These are phyloP conservation scores for Echium plantagineum DNA, from an alignment of 257 asterid genomes.

Conservation along the genomic window DNA sequence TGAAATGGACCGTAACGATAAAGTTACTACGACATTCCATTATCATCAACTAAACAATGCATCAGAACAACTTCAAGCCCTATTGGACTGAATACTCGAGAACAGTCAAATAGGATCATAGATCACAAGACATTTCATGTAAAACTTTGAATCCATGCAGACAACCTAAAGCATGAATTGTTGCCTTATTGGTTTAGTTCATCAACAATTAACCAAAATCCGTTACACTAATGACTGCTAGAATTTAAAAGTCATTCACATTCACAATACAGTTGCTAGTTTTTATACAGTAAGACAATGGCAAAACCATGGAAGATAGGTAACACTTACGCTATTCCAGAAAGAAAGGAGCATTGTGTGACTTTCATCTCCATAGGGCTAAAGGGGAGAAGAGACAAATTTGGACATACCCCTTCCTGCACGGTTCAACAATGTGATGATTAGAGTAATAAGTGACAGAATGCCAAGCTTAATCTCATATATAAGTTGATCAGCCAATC, in stretches of 20 bases:
- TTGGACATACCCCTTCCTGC: constrained; percentile 62
- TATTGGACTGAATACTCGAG: background rate
- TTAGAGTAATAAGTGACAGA: background rate
- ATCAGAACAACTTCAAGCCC: background rate
- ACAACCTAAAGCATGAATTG: background rate
- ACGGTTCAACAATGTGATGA: constrained; percentile 1
- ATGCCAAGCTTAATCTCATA: background rate
- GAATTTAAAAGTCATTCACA: background rate
- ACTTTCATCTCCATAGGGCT: constrained; percentile 70
- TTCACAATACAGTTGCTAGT: background rate
- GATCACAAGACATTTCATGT: too few relatives aligned
- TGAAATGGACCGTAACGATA: too few relatives aligned
- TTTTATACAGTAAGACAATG: background rate
- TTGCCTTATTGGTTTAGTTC: background rate
- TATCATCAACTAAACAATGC: background rate
- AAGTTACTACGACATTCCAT: background rate
- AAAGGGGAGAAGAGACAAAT: constrained; percentile 59
- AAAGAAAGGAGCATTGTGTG: constrained; percentile 67
- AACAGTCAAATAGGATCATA: background rate
- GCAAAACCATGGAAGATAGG: background rate
- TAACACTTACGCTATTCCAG: constrained; percentile 55
- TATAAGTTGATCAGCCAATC: background rate
- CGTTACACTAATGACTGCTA: background rate
- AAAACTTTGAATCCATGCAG: background rate
- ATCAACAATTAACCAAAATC: background rate